Base-by-base conservation (phyloP, 768 basidiomycete species). In the Psilocybe azurescens region DNA sequence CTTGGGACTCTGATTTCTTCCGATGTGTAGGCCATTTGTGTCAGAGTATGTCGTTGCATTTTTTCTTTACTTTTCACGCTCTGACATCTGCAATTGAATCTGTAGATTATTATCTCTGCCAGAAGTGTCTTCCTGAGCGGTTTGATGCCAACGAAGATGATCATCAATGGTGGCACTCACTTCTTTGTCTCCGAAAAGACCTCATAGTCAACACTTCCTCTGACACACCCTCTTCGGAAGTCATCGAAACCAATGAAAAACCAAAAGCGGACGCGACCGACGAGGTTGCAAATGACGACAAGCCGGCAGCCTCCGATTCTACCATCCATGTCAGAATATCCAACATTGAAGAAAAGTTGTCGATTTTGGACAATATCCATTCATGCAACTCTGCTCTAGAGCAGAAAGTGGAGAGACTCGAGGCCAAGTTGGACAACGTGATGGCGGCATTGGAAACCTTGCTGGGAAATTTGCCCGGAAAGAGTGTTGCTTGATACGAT, bases 131-230 rank as follows among this genome's bases (percentile, higher is more conserved):
- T 13, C 38, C 53, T 10, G 29, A 53, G 14, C 41, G 41, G n/a
- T 50, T 29, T 36, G 55, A 54, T 3, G 56, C 56, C 18, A 13
- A 59, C 3, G 59, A 58, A 3, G n/a, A 28, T 18, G 49, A 51
- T 0, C 63, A 64, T 33, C 56, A 53, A 53, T 64, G 63, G 63
- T 64, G 63, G 63, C 63, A 64, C 24, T 49, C 59, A 5, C 28
- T 64, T 14, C 30, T 60, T 8, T 59, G 56, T 4, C 55, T 64
- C 20, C 54, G 63, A 29, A 54, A 41, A 28, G 55, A 60, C 28
- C 36, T 57, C 18, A 14, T 64, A 20, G 5, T 41, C 30, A 51
- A 14, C 18, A 14, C 11, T 14, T n/a, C 33, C 14, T 44, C 41
- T 44, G 41, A 11, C 14, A 7, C 11, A 36, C 41, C 41, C 41